These are phyloP conservation scores for Heracleum sosnowskyi DNA, from an alignment of 129 eudicot species.

Conservation along the genomic window DNA sequence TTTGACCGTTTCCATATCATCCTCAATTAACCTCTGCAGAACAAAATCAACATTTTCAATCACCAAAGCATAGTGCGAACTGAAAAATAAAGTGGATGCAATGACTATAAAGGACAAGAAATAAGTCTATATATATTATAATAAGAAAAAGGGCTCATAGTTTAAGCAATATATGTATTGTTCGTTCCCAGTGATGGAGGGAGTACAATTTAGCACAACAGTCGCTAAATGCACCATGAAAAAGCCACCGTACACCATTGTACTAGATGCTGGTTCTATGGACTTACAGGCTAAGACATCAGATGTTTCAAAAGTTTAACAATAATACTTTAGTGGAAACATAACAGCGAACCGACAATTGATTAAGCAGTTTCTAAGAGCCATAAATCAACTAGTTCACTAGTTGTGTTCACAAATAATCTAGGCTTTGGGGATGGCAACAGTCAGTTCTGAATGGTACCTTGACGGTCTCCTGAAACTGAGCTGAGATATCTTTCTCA, in stretches of 20 bases:
- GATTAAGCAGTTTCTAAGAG: not conserved
- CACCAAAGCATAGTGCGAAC: not conserved
- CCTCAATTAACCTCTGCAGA: conserved; percentile 62
- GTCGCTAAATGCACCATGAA: not conserved
- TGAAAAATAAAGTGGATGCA: not conserved
- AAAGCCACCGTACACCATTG: not conserved
- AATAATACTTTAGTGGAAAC: not conserved
- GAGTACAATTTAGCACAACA: not conserved
- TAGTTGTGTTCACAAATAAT: not conserved
- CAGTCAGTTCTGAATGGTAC: conserved; percentile 14
- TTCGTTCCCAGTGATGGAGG: not conserved
- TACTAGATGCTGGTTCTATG: not conserved
- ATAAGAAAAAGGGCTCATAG: not conserved
- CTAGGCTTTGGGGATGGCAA: not conserved
- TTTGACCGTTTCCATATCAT: conserved; percentile 63
- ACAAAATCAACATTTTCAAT: conserved; percentile 3
- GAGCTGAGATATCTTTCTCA: conserved; percentile 51
- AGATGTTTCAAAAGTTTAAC: not conserved
- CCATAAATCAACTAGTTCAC: not conserved
- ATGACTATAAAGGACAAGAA: not conserved
- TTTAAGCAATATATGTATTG: not conserved
- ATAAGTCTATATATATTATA: not conserved
- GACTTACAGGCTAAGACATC: not conserved
- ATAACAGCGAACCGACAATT: not conserved
- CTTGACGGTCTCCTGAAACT: conserved; percentile 74